phyloP scores from a whole-genome alignment of 495 filamentous ascomycete species.

The Daldinia concentrica region DNA sequence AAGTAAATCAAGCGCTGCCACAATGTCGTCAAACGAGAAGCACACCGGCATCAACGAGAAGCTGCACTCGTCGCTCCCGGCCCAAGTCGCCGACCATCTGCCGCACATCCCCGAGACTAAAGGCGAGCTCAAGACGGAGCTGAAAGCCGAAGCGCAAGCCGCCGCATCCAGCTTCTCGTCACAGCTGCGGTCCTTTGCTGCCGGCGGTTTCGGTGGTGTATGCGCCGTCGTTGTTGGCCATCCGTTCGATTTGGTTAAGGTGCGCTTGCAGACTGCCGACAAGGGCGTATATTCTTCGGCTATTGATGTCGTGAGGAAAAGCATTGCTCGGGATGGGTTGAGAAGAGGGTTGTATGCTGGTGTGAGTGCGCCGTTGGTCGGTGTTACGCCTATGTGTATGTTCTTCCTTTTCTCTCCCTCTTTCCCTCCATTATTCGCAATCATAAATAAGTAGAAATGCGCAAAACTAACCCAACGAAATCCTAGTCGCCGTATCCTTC shows the following conservation, averaged over 20 bases:
- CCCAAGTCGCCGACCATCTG: conserved; percentile 53
- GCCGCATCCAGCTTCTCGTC: conserved; percentile 57
- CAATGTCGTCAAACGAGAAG: conserved; percentile 44
- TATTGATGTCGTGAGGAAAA: conserved; percentile 89
- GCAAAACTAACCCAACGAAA: neutral
- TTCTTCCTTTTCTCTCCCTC: conserved; percentile 39
- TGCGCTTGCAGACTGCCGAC: conserved; percentile 94
- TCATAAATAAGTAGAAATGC: too few relatives aligned
- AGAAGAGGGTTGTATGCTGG: conserved; percentile 92
- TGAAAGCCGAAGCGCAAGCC: conserved; percentile 57
- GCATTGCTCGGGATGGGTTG: conserved; percentile 85
- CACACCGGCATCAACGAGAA: conserved; percentile 49
- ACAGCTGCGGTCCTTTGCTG: conserved; percentile 79
- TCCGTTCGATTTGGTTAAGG: conserved; percentile 97
- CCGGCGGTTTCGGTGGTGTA: conserved; percentile 91
- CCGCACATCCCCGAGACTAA: conserved; percentile 64
- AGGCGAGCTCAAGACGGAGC: conserved; percentile 60
- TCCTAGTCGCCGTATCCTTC: conserved; percentile 93
- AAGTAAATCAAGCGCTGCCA: neutral
- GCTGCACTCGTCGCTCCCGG: conserved; percentile 50
- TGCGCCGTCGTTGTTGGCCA: conserved; percentile 94
- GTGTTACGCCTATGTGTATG: conserved; percentile 99
- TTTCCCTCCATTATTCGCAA: neutral
- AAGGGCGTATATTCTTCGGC: conserved; percentile 90
- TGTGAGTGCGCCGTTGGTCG: conserved; percentile 91